Conservation (phyloP, 2,329 filamentous ascomycete species). For the Elsinoe arachidis region DNA sequence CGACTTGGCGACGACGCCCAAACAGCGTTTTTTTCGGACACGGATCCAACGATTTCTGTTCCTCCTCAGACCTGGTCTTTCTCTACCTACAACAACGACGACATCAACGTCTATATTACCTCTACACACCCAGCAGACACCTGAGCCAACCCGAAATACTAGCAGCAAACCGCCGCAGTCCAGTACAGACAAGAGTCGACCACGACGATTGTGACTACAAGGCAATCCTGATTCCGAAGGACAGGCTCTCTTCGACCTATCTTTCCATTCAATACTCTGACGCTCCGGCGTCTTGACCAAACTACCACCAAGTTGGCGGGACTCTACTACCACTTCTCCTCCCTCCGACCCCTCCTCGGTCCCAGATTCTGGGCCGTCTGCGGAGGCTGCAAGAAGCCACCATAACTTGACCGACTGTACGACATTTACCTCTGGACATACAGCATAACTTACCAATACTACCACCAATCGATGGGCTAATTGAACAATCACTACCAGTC, state of each 20-base stretch:
- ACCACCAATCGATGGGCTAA: slow-evolving; percentile 27
- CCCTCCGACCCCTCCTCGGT: slow-evolving; percentile 82
- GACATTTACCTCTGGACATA: slow-evolving; percentile 7
- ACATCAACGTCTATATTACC: slow-evolving; percentile 1
- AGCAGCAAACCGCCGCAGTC: too few species aligned
- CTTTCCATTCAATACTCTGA: background rate
- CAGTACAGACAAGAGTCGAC: too few species aligned
- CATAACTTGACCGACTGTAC: slow-evolving; percentile 63
- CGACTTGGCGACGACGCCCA: slow-evolving; percentile 3
- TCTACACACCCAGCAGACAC: background rate
- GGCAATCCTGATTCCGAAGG: background rate
- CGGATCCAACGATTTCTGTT: background rate
- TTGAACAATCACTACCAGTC: slow-evolving; percentile 38
- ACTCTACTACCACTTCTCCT: slow-evolving; percentile 62
- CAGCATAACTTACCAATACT: slow-evolving; percentile 18
- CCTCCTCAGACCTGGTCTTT: background rate
- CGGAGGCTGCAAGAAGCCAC: slow-evolving; percentile 95
- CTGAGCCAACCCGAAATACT: background rate
- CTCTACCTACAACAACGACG: slow-evolving; percentile 3
- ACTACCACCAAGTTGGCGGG: slow-evolving; percentile 90
- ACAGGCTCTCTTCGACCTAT: background rate
- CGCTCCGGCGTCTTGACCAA: slow-evolving; percentile 27
- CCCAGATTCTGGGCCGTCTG: slow-evolving; percentile 88
- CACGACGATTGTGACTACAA: too few species aligned
- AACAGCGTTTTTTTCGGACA: background rate